Percentiles rank a stretch among this genome's conserved stretches.
phyloP scores from a whole-genome alignment of 768 basidiomycete genomes.

The Suillus decipiens region DNA sequence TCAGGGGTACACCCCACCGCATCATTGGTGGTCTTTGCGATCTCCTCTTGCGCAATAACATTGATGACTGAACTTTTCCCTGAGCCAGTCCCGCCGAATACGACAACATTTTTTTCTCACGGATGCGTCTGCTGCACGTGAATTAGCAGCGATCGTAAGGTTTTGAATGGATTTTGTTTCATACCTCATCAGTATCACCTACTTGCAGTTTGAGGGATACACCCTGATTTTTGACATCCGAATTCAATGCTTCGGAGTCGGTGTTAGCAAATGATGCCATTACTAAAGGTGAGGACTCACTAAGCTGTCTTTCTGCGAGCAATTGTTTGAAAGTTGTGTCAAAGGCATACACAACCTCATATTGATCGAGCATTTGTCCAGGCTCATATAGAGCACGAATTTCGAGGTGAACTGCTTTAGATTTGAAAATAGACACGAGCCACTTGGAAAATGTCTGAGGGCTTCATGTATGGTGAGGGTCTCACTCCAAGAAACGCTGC shows the following conservation, averaged over 20 bases:
- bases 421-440: background rate
- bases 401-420: background rate
- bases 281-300: background rate
- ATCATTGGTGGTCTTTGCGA: slow-evolving; percentile 16
- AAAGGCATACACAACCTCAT: background rate
- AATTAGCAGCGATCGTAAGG: background rate
- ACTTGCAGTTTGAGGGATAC: background rate
- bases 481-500: background rate
- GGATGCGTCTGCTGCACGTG: background rate
- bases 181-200: background rate
- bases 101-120: slow-evolving; percentile 17
- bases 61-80: slow-evolving; percentile 33
- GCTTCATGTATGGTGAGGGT: background rate
- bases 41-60: slow-evolving; percentile 17
- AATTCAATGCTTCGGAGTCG: background rate
- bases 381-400: background rate
- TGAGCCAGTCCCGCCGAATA: slow-evolving; percentile 26
- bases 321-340: background rate
- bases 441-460: background rate
- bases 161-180: background rate
- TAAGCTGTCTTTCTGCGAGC: no score
- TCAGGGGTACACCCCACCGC: slow-evolving; percentile 19
- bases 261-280: background rate
- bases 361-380: background rate
- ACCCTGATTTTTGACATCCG: no score